Percentiles rank a stretch among this genome's conserved stretches.
These are phyloP conservation scores for Azolla pinnata DNA, from an alignment of 75 land plant genomes.

Conservation along the genomic window DNA sequence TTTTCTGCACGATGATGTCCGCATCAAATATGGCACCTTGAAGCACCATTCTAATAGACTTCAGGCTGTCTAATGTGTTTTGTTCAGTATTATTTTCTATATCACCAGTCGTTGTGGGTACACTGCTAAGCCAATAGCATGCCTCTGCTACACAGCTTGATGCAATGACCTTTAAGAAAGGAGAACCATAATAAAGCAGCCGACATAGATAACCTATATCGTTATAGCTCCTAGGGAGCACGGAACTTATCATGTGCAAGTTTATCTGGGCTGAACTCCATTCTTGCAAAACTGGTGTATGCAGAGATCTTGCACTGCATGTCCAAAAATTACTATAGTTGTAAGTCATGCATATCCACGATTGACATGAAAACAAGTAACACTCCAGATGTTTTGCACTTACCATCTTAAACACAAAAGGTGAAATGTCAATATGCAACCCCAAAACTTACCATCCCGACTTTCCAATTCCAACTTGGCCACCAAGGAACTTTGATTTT, in stretches of 20 bases:
- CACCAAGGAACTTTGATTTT: slow-evolving; percentile 36
- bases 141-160: slow-evolving; percentile 52
- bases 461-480: slow-evolving; percentile 32
- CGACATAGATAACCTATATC: slow-evolving; percentile 31
- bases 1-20: slow-evolving; percentile 34
- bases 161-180: slow-evolving; percentile 39
- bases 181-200: slow-evolving; percentile 56
- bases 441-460: slow-evolving; percentile 26
- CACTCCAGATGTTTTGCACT: slow-evolving; percentile 5
- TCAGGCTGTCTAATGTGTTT: slow-evolving; percentile 21
- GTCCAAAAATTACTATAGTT: neutral
- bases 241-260: neutral
- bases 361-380: neutral
- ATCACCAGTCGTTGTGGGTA: slow-evolving; percentile 8
- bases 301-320: neutral
- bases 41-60: slow-evolving; percentile 40
- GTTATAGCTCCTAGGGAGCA: neutral
- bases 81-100: slow-evolving; percentile 14
- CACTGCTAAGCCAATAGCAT: slow-evolving; percentile 31
- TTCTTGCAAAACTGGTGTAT: neutral
- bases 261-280: neutral
- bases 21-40: slow-evolving; percentile 50
- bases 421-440: slow-evolving; percentile 32
- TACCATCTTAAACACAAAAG: slow-evolving; percentile 61
- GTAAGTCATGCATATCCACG: neutral